Evolutionary conservation across 345 rosid genomes (phyloP).

Genomic region (Draba incana): DNA sequence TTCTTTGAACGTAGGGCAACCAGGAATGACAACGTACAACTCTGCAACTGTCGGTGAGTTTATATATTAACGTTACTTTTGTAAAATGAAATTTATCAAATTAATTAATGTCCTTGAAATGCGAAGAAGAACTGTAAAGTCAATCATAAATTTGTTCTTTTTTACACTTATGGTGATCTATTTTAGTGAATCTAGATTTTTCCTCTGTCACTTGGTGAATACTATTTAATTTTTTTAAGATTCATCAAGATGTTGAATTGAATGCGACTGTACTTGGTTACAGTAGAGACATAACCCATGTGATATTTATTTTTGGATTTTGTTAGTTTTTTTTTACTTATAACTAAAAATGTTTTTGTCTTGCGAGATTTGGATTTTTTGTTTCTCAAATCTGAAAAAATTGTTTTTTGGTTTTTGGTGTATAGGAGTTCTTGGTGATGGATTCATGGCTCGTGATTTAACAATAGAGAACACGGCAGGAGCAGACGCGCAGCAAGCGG

Average conservation of each 20-base stretch:
- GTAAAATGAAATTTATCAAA: neutral
- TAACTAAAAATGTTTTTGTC: neutral
- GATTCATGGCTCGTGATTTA: slow-evolving; percentile 89
- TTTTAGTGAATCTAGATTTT: neutral
- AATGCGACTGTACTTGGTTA: slow-evolving; percentile 22
- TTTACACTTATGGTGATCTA: slow-evolving; percentile 12
- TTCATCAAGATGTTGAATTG: slow-evolving; percentile 2
- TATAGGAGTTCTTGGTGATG: slow-evolving; percentile 84
- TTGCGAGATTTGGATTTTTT: neutral
- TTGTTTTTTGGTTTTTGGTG: neutral
- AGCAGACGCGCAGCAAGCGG: slow-evolving; percentile 84
- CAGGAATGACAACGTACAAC: slow-evolving; percentile 66
- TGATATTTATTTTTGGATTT: slow-evolving; percentile 13
- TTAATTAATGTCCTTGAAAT: neutral
- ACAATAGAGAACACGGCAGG: slow-evolving; percentile 90
- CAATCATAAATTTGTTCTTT: slow-evolving; percentile 21
- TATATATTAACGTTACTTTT: neutral
- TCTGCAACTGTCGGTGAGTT: slow-evolving; percentile 84
- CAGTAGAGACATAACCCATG: slow-evolving; percentile 29
- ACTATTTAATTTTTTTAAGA: neutral
- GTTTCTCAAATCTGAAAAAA: neutral
- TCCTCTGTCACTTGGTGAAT: slow-evolving; percentile 18
- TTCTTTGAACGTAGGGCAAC: slow-evolving; percentile 51
- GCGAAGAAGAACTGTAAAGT: slow-evolving; percentile 12
- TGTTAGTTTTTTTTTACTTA: no score